Conservation (phyloP, 2,329 filamentous ascomycete species). For the Colletotrichum salicis region DNA sequence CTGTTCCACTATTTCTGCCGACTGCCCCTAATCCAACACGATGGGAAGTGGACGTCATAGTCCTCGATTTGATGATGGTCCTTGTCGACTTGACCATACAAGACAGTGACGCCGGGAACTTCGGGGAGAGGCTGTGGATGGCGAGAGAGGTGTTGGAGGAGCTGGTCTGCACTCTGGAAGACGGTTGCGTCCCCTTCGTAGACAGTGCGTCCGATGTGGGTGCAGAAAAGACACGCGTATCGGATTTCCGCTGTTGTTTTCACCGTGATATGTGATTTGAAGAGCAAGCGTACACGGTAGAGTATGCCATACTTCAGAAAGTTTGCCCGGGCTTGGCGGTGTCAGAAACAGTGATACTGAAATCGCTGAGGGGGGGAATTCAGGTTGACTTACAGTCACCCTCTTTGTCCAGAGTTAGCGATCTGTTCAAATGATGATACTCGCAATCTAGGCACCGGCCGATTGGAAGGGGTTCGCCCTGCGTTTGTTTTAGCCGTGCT, state of each 20-base stretch:
- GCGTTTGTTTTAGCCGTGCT: slow-evolving; percentile 12
- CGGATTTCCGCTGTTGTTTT: slow-evolving; percentile 46
- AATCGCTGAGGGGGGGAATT: not conserved
- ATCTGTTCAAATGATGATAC: slow-evolving; percentile 42
- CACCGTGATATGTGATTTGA: slow-evolving; percentile 54
- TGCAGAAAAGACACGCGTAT: slow-evolving; percentile 54
- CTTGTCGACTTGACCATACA: slow-evolving; percentile 45
- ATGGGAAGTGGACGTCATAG: slow-evolving; percentile 51
- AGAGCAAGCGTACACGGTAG: slow-evolving; percentile 54
- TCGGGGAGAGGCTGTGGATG: slow-evolving; percentile 53
- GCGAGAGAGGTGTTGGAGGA: slow-evolving; percentile 51
- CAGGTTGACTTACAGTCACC: slow-evolving; percentile 41
- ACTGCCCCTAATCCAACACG: no score
- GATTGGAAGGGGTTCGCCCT: slow-evolving; percentile 37
- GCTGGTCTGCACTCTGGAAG: slow-evolving; percentile 48
- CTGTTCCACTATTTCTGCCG: no score
- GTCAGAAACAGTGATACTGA: not conserved
- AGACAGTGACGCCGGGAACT: slow-evolving; percentile 49
- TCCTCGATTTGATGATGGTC: slow-evolving; percentile 40
- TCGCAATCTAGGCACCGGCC: slow-evolving; percentile 42
- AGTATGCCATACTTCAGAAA: slow-evolving; percentile 46
- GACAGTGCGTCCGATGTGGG: slow-evolving; percentile 45
- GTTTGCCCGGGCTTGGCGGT: slow-evolving; percentile 45
- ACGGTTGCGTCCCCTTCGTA: slow-evolving; percentile 55
- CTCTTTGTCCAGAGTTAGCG: slow-evolving; percentile 45